Percentiles rank a stretch among this genome's conserved stretches.
These are phyloP conservation scores for Gossypium schwendimanii DNA, from an alignment of 441 rosid genomes.

Conservation along the genomic window DNA sequence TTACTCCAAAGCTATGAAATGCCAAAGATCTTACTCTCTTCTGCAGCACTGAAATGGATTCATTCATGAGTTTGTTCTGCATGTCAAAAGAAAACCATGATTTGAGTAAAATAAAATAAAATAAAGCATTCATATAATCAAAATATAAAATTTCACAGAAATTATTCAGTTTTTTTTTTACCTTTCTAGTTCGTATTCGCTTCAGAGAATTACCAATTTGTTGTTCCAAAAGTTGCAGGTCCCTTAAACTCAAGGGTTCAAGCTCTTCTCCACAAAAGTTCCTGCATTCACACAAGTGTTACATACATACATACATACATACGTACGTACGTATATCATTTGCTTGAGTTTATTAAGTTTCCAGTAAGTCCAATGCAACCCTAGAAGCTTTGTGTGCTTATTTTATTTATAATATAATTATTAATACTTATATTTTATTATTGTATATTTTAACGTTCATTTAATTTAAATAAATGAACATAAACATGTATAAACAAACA, in stretches of 20 bases:
- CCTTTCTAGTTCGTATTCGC: conserved; percentile 50
- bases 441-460: too few species aligned
- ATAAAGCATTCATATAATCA: not conserved
- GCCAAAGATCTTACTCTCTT: conserved; percentile 33
- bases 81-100: not conserved
- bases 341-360: not conserved
- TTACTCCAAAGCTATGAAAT: not conserved
- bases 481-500: too few species aligned
- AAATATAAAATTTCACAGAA: not conserved
- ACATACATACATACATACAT: too few species aligned
- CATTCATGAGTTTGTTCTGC: conserved; percentile 51
- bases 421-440: too few species aligned
- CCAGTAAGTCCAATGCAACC: not conserved
- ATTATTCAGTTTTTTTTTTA: not conserved
- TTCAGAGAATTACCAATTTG: conserved; percentile 52
- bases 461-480: too few species aligned
- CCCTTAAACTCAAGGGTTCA: conserved; percentile 39
- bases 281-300: conserved; percentile 21
- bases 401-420: too few species aligned
- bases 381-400: not conserved
- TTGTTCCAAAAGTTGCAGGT: conserved; percentile 56
- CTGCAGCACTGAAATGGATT: conserved; percentile 39
- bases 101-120: not conserved
- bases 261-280: conserved; percentile 41
- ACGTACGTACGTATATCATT: not conserved